Conservation (phyloP, 2,329 filamentous ascomycete genomes). For the Fusarium hostae region DNA sequence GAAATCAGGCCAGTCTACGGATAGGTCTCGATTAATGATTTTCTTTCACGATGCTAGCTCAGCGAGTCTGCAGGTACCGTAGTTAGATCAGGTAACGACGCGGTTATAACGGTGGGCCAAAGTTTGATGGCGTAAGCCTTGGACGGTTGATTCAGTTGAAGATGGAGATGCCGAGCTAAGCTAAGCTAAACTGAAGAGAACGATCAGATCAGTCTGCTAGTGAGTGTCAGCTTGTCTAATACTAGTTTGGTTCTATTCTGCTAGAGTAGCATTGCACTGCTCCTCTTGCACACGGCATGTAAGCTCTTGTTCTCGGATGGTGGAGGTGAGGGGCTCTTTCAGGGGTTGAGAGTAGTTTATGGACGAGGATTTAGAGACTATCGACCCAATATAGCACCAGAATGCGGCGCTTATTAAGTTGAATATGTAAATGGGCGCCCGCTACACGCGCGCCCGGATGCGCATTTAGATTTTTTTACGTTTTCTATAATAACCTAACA, state of each 20-base stretch:
- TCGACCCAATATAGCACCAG: conserved; percentile 22
- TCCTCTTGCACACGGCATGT: conserved; percentile 20
- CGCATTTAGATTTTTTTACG: no score
- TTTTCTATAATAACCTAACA: no score
- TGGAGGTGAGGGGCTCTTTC: conserved; percentile 19
- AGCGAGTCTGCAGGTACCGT: background rate
- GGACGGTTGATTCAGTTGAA: conserved; percentile 15
- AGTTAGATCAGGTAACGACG: conserved; percentile 22
- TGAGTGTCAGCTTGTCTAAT: background rate
- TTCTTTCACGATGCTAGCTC: conserved; percentile 12
- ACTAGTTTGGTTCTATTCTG: background rate
- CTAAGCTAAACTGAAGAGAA: background rate
- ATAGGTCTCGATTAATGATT: conserved; percentile 15
- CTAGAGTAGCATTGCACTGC: conserved; percentile 14
- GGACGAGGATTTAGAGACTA: conserved; percentile 14
- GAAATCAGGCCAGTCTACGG: background rate
- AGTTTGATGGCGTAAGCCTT: conserved; percentile 16
- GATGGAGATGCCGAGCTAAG: conserved; percentile 10
- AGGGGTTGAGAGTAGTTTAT: conserved; percentile 5
- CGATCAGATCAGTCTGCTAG: background rate
- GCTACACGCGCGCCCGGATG: no score
- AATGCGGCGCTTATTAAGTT: conserved; percentile 20
- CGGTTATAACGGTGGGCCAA: conserved; percentile 21
- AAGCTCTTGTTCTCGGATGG: background rate
- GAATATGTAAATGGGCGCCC: background rate